Conservation (phyloP, 1,284 basidiomycete species). For the Ganoderma sp. region DNA sequence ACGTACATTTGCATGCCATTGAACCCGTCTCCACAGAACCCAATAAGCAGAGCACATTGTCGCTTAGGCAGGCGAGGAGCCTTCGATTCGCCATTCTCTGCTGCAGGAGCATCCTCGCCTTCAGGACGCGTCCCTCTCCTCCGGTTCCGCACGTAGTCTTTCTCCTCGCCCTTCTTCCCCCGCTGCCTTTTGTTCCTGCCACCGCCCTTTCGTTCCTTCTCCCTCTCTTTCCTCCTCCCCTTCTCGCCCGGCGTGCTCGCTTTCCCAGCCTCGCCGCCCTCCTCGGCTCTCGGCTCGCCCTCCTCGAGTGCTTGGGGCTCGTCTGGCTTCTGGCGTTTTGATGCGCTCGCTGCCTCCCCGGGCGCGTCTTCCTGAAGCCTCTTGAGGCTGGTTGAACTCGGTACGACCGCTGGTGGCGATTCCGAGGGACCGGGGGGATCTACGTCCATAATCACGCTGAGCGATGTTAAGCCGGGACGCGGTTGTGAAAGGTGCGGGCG, state of each 20-base stretch:
- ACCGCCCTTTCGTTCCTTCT: constrained; percentile 15
- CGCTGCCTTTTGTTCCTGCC: constrained; percentile 25
- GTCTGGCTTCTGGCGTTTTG: constrained; percentile 27
- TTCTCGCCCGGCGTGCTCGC: neutral
- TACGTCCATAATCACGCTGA: constrained; percentile 18
- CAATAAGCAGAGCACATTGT: constrained; percentile 74
- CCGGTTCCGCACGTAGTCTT: constrained; percentile 25
- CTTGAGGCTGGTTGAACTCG: constrained; percentile 23
- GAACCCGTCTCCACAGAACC: constrained; percentile 84
- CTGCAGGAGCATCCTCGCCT: constrained; percentile 37
- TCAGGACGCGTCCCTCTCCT: constrained; percentile 42
- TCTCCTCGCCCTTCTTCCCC: constrained; percentile 33
- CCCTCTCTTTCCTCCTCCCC: constrained; percentile 15
- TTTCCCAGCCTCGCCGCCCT: neutral
- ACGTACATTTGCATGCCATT: constrained; percentile 96
- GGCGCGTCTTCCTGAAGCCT: constrained; percentile 19
- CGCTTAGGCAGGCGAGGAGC: constrained; percentile 71
- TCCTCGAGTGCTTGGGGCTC: neutral
- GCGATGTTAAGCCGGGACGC: neutral
- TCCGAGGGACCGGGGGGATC: constrained; percentile 14
- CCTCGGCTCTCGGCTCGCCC: neutral
- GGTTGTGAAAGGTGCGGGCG: neutral
- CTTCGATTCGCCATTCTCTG: constrained; percentile 41
- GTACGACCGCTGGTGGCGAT: constrained; percentile 2
- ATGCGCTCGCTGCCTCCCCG: constrained; percentile 6